A percentile compares a stretch with the other conserved stretches of the same genome.
phyloP scores from a whole-genome alignment of 495 filamentous ascomycete genomes.

The Penicillium ochrochloron region DNA sequence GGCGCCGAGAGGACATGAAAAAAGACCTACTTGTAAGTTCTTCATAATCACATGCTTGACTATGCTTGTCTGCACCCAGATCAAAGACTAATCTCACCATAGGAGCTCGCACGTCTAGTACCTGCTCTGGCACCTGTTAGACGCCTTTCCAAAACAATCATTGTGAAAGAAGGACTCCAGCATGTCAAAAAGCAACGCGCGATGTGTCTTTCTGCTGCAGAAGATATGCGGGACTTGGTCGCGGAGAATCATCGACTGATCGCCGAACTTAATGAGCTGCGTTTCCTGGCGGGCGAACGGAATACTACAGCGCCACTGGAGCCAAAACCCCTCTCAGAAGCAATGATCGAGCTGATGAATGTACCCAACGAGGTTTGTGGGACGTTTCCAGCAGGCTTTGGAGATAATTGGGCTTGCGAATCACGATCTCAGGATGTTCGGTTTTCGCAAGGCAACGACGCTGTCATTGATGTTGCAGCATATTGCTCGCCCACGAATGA shows the following conservation, averaged over 20 bases:
- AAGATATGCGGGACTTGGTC: neutral
- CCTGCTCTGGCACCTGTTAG: slow-evolving; percentile 1
- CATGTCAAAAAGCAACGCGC: neutral
- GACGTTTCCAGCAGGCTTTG: neutral
- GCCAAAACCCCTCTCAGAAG: neutral
- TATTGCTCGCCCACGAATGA: neutral
- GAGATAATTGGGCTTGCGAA: neutral
- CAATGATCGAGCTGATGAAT: neutral
- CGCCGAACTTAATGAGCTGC: neutral
- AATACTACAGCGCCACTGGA: neutral
- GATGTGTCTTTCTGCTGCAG: neutral
- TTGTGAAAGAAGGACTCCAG: slow-evolving; percentile 1
- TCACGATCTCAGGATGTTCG: neutral
- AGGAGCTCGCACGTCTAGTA: slow-evolving; percentile 1
- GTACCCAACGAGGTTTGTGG: slow-evolving; percentile 2
- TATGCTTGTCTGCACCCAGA: neutral
- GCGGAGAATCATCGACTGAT: slow-evolving; percentile 1
- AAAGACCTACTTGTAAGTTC: neutral
- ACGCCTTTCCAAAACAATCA: neutral
- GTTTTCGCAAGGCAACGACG: neutral
- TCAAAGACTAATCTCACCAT: neutral
- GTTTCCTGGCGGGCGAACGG: neutral
- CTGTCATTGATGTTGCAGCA: neutral
- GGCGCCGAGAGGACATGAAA: slow-evolving; percentile 4
- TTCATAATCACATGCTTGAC: neutral